Conservation (phyloP, 495 filamentous ascomycete species). For the Pseudomonodictys pantanalensis region DNA sequence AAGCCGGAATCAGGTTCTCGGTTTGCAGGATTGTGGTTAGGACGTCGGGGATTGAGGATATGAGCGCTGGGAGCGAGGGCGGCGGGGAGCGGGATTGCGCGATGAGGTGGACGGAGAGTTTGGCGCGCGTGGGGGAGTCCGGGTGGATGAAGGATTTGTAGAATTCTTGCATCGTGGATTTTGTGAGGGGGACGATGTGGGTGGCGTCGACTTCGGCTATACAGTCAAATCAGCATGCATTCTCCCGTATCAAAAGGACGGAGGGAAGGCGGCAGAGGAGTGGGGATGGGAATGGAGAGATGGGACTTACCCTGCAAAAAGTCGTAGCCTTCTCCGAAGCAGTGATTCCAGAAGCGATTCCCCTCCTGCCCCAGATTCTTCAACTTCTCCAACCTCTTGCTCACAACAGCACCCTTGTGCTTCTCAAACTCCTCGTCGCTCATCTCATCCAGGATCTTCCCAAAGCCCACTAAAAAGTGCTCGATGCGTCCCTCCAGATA, state of each 20-base stretch:
- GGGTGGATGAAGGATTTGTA: slow-evolving; percentile 75
- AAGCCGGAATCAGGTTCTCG: slow-evolving; percentile 49
- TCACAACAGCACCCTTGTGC: slow-evolving; percentile 86
- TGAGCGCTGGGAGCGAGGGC: slow-evolving; percentile 52
- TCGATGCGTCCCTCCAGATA: slow-evolving; percentile 89
- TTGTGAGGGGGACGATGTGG: slow-evolving; percentile 69
- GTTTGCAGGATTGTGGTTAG: slow-evolving; percentile 53
- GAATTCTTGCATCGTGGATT: slow-evolving; percentile 75
- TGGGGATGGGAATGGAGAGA: neutral
- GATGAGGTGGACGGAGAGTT: slow-evolving; percentile 76
- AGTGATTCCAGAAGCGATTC: slow-evolving; percentile 75
- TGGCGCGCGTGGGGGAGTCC: slow-evolving; percentile 67
- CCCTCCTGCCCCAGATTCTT: slow-evolving; percentile 90
- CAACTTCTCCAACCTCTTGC: slow-evolving; percentile 82
- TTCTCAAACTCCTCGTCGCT: slow-evolving; percentile 79
- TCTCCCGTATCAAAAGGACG: neutral
- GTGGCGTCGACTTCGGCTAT: slow-evolving; percentile 73
- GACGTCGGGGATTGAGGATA: slow-evolving; percentile 50
- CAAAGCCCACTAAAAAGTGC: slow-evolving; percentile 68
- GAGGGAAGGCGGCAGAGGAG: neutral
- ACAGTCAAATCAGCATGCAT: slow-evolving; percentile 26
- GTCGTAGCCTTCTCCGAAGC: slow-evolving; percentile 82
- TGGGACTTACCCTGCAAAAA: slow-evolving; percentile 66
- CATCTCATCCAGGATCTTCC: slow-evolving; percentile 68
- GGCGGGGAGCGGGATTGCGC: slow-evolving; percentile 55